Evolutionary conservation across 2,329 filamentous ascomycete genomes (phyloP).

Genomic region (Beauveria medogensis): DNA sequence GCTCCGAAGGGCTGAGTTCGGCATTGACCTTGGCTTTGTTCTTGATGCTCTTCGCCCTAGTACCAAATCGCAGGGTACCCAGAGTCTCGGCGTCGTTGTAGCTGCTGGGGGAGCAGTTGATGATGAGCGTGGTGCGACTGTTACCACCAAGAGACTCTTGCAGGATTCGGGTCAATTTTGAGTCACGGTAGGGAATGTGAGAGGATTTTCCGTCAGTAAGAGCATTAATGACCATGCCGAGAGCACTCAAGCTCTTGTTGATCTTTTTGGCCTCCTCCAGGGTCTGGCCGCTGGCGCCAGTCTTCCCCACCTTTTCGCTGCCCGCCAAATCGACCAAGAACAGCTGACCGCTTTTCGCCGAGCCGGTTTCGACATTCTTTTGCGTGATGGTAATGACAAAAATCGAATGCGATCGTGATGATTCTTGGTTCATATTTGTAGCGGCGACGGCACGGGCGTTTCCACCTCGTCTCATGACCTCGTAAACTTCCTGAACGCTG

Average conservation of each 20-base stretch:
- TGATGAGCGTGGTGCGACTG: slow-evolving; percentile 94
- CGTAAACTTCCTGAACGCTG: slow-evolving; percentile 90
- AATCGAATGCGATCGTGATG: slow-evolving; percentile 95
- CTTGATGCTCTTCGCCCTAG: slow-evolving; percentile 96
- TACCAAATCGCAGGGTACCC: slow-evolving; percentile 87
- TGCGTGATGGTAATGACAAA: slow-evolving; percentile 96
- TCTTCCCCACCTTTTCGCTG: slow-evolving; percentile 98
- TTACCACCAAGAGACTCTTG: slow-evolving; percentile 98
- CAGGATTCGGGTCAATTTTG: slow-evolving; percentile 91
- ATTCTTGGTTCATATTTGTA: slow-evolving; percentile 99
- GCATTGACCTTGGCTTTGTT: slow-evolving; percentile 99
- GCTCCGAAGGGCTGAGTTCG: slow-evolving; percentile 88
- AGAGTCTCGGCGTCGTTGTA: slow-evolving; percentile 96
- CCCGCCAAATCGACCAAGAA: slow-evolving; percentile 97
- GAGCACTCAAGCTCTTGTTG: slow-evolving; percentile 97
- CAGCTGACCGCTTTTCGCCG: slow-evolving; percentile 89
- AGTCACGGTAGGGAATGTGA: slow-evolving; percentile 94
- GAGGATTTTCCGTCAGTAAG: slow-evolving; percentile 95
- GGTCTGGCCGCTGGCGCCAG: slow-evolving; percentile 92
- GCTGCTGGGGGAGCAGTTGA: slow-evolving; percentile 97
- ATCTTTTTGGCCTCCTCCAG: slow-evolving; percentile 99
- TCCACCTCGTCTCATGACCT: slow-evolving; percentile 91
- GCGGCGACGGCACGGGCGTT: slow-evolving; percentile 83
- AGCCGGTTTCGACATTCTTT: slow-evolving; percentile 95
- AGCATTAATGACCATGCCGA: slow-evolving; percentile 98